These are phyloP conservation scores for Clavispora carvajalis DNA, from an alignment of 805 yeast genomes.

Conservation along the genomic window DNA sequence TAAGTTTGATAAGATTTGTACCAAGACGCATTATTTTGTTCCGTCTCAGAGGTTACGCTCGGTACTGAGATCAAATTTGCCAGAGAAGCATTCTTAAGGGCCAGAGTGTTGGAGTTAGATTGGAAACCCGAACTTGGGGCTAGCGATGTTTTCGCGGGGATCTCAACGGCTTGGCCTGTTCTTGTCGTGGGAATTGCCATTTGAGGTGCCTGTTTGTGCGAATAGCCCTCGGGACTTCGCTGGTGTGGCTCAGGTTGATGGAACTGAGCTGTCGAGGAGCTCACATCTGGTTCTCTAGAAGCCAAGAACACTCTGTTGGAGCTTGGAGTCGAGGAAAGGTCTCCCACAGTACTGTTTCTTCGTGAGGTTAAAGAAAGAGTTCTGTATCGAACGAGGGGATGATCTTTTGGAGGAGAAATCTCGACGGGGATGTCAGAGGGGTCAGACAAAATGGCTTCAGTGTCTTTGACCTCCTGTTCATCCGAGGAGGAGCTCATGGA, in stretches of 20 bases:
- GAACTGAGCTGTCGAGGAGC: neutral
- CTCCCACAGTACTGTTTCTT: slow-evolving; percentile 16
- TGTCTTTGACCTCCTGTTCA: slow-evolving; percentile 14
- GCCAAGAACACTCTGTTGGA: slow-evolving; percentile 8
- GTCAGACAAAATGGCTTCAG: neutral
- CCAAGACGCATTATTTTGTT: slow-evolving; percentile 6
- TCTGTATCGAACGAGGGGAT: slow-evolving; percentile 20
- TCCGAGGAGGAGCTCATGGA: slow-evolving; percentile 32
- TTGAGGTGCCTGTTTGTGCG: slow-evolving; percentile 30
- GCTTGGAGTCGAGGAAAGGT: slow-evolving; percentile 9
- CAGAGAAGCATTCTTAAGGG: slow-evolving; percentile 6
- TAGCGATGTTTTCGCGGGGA: slow-evolving; percentile 20
- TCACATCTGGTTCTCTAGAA: neutral
- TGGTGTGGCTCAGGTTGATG: slow-evolving; percentile 1
- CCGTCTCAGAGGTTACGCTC: neutral
- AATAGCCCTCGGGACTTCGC: slow-evolving; percentile 13
- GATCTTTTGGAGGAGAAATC: slow-evolving; percentile 6
- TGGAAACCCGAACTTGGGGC: slow-evolving; percentile 1
- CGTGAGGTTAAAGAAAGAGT: slow-evolving; percentile 25
- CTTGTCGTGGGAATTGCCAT: slow-evolving; percentile 82
- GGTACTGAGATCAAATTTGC: neutral
- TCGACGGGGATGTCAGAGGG: slow-evolving; percentile 15
- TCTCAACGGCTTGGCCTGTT: slow-evolving; percentile 74
- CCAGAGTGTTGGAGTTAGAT: slow-evolving; percentile 19
- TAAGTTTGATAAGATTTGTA: slow-evolving; percentile 16